phyloP scores from a whole-genome alignment of 805 yeast genomes.

The Kodamaea kakaduensis region DNA sequence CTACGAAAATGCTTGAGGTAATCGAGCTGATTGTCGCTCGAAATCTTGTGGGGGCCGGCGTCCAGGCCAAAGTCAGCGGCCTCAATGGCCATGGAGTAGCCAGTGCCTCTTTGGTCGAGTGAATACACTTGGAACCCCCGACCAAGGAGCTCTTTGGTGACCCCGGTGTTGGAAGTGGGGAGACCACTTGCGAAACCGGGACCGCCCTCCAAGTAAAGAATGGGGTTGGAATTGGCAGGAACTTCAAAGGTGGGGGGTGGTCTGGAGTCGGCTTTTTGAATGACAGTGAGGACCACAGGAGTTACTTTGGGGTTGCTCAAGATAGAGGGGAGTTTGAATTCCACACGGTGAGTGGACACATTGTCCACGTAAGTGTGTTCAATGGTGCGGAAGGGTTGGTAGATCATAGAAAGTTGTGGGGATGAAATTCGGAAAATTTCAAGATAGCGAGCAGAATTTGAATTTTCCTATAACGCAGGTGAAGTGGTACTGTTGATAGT shows the following conservation, averaged over 20 bases:
- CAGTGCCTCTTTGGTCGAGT: conserved; percentile 63
- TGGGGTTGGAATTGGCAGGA: conserved; percentile 31
- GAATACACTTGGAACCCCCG: conserved; percentile 42
- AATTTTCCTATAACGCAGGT: too few species aligned
- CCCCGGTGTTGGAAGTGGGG: conserved; percentile 34
- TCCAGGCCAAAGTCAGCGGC: conserved; percentile 19
- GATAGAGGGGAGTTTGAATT: conserved; percentile 21
- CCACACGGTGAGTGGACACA: conserved; percentile 19
- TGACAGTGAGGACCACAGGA: conserved; percentile 29
- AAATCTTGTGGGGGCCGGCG: conserved; percentile 13
- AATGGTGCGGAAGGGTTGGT: conserved; percentile 2
- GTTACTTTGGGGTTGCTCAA: neutral
- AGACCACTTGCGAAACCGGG: conserved; percentile 48
- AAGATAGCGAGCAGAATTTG: too few species aligned
- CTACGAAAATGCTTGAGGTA: conserved; percentile 48
- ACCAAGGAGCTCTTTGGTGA: conserved; percentile 35
- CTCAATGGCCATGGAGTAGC: conserved; percentile 47
- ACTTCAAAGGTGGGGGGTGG: conserved; percentile 14
- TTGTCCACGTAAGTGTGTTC: conserved; percentile 14
- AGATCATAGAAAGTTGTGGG: too few species aligned
- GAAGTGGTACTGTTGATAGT: too few species aligned
- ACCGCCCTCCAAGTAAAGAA: conserved; percentile 50
- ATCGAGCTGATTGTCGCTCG: conserved; percentile 25
- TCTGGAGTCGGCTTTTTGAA: conserved; percentile 20
- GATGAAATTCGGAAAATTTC: too few species aligned